Evolutionary conservation across 2,329 filamentous ascomycete species (phyloP), one percentile per base, ranked within the genome.

Genomic region (Claviceps sp.): DNA sequence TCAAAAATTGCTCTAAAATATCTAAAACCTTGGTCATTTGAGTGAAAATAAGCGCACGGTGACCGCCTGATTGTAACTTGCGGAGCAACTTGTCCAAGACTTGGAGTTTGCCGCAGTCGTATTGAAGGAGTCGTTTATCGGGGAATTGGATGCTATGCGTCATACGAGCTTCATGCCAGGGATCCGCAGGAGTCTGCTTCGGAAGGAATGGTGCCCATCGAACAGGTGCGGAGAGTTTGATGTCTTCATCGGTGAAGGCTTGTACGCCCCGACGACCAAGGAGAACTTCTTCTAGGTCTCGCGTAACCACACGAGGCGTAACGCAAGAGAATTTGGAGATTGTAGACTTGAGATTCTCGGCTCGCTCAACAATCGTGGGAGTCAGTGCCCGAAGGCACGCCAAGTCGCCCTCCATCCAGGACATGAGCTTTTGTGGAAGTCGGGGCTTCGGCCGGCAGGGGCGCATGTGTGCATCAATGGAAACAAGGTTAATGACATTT

Each of bases 11-110:
- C 66, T 99, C 93, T 2, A 99, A 76, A 52, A 99, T 95, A 65
- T 99, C 91, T 17, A 99, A 77, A 46, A 97, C 93, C 66, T 95
- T 95, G 47, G 93, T 97, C 93, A 99, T 98, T 64, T 99, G 93
- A 0, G 94, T 97, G 68, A 99, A 99, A 65, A 99, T 98, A 49
- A 99, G 75, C 10, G 89, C 93, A 7, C 94, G 87, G 62, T 97
- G 93, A 1, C 90, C 89, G 41, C 89, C 89, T 2, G 87, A 81
- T 68, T 97, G 90, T 7, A 98, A 76, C 56, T 86, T 84, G 10
- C 93, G 85, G 14, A 98, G 77, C 2, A 98, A 77, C 55, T 84
- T 84, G 62, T 94, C 93, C 16, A 98, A 77, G 17, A 85, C 83
- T 62, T 98, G 93, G 3, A 98, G 78, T 67, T 98, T 98, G 59